These are phyloP conservation scores for Didymella exigua DNA, from an alignment of 2,329 filamentous ascomycete genomes.

Conservation along the genomic window DNA sequence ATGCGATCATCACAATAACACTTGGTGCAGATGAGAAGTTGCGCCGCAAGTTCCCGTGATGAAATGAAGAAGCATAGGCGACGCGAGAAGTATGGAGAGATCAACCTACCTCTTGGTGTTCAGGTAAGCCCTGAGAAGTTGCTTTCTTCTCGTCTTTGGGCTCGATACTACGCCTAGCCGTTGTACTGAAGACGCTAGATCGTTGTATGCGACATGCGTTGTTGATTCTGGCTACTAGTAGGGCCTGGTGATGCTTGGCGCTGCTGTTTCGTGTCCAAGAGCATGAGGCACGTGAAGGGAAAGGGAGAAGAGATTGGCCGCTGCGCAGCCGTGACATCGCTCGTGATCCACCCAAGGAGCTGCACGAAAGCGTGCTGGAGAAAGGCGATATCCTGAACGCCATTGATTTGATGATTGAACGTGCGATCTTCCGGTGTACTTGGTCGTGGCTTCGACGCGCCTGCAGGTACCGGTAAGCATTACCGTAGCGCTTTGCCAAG, in stretches of 20 bases:
- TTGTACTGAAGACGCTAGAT: slow-evolving; percentile 28
- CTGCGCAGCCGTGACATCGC: slow-evolving; percentile 16
- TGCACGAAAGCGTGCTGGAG: slow-evolving; percentile 11
- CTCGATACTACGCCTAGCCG: slow-evolving; percentile 15
- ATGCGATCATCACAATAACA: not conserved
- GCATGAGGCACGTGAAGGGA: slow-evolving; percentile 41
- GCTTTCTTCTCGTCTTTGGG: slow-evolving; percentile 18
- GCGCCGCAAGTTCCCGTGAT: not conserved
- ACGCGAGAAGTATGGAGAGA: not conserved
- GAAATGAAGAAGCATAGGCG: not conserved
- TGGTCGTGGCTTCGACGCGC: slow-evolving; percentile 9
- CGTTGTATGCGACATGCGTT: slow-evolving; percentile 3
- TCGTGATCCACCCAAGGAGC: slow-evolving; percentile 14
- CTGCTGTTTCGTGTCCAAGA: slow-evolving; percentile 25
- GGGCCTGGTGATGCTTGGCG: slow-evolving; percentile 2
- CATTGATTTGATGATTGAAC: slow-evolving; percentile 22
- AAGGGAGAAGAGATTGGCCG: slow-evolving; percentile 25
- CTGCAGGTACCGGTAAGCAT: not conserved
- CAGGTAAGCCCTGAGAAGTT: slow-evolving; percentile 1
- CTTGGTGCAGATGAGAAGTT: not conserved
- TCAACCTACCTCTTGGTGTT: slow-evolving; percentile 24
- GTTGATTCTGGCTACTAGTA: slow-evolving; percentile 3
- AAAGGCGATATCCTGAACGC: slow-evolving; percentile 25
- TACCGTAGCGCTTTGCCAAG: slow-evolving; percentile 1
- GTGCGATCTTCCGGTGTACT: slow-evolving; percentile 14